These are phyloP conservation scores for Hymenotorrendiella dingleyae DNA, from an alignment of 2,329 filamentous ascomycete species.

Conservation along the genomic window DNA sequence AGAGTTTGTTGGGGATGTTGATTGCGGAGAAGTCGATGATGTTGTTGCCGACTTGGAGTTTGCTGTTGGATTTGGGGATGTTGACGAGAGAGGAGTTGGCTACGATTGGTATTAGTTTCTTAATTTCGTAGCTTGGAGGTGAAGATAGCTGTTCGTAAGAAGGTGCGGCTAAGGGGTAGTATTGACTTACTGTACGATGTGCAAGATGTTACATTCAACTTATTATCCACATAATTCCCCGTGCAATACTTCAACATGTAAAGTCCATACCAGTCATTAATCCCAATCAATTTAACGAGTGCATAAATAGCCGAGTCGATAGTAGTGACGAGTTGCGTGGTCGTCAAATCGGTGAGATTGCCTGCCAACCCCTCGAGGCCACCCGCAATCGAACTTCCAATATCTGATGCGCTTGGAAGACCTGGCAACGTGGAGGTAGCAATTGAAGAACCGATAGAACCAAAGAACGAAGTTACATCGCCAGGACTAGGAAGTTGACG, in stretches of 20 bases:
- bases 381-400: conserved; percentile 1
- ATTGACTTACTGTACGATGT: conserved; percentile 10
- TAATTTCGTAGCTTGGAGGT: neutral
- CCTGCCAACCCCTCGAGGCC: conserved; percentile 7
- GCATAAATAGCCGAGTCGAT: conserved; percentile 8
- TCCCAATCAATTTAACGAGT: conserved; percentile 7
- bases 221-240: conserved; percentile 9
- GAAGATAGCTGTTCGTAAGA: too few species aligned
- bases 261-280: conserved; percentile 15
- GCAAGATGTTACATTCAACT: conserved; percentile 7
- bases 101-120: conserved; percentile 1
- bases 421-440: conserved; percentile 1
- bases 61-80: conserved; percentile 9
- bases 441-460: conserved; percentile 2
- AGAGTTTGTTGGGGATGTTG: conserved; percentile 14
- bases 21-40: conserved; percentile 17
- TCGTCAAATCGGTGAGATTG: conserved; percentile 5
- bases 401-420: neutral
- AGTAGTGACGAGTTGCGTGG: conserved; percentile 3
- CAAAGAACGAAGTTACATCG: conserved; percentile 14
- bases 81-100: conserved; percentile 1
- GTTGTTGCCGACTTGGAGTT: conserved; percentile 12
- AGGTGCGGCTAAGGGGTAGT: too few species aligned
- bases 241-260: conserved; percentile 14
- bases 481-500: conserved; percentile 1